phyloP scores from a whole-genome alignment of 352 stramenopile genomes.

The Phytophthora sp. region DNA sequence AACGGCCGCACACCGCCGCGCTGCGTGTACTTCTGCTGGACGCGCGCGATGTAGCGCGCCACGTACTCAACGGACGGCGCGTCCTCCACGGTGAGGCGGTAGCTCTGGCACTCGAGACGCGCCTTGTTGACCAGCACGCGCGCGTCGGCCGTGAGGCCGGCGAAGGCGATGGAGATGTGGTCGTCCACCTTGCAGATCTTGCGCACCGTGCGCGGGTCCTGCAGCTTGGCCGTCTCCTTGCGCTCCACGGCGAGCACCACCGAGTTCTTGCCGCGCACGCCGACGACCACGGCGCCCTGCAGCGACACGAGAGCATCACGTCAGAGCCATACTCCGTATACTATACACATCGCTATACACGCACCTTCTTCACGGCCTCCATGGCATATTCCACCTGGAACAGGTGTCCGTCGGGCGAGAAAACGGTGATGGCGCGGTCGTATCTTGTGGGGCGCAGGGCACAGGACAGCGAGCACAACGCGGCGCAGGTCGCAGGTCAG shows the following conservation, averaged over 20 bases:
- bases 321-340: background rate
- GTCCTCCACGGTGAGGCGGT: slow-evolving; percentile 97
- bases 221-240: slow-evolving; percentile 91
- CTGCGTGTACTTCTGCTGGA: slow-evolving; percentile 99
- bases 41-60: slow-evolving; percentile 95
- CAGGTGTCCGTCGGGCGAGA: slow-evolving; percentile 99
- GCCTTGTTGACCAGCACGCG: slow-evolving; percentile 98
- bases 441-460: slow-evolving; percentile 81
- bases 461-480: background rate
- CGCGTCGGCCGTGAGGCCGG: slow-evolving; percentile 97
- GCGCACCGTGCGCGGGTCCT: slow-evolving; percentile 98
- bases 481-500: background rate
- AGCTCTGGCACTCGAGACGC: slow-evolving; percentile 98
- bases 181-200: slow-evolving; percentile 99
- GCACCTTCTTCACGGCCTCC: slow-evolving; percentile 97
- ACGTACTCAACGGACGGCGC: slow-evolving; percentile 97
- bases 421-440: slow-evolving; percentile 99
- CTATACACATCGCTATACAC: slow-evolving; percentile 9
- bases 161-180: slow-evolving; percentile 98
- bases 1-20: slow-evolving; percentile 98
- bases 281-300: slow-evolving; percentile 96
- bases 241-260: slow-evolving; percentile 95
- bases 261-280: slow-evolving; percentile 96
- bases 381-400: slow-evolving; percentile 99
- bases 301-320: background rate